Conservation (phyloP, 2,329 filamentous ascomycete species). For the Endoconidiophora polonica region DNA sequence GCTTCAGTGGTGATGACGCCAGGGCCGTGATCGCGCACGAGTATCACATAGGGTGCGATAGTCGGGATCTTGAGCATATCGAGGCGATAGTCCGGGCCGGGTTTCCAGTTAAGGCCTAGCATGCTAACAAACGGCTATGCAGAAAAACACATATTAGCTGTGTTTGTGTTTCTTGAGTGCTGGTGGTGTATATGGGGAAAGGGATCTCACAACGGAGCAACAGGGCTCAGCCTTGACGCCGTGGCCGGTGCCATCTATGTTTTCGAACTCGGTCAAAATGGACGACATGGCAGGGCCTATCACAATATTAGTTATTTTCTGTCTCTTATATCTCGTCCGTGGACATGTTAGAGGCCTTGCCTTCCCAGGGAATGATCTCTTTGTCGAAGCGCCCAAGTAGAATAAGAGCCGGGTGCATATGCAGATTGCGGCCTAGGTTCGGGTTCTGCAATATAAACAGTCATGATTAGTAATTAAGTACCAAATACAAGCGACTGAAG, state of each 20-base stretch:
- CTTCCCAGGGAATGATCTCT: conserved; percentile 53
- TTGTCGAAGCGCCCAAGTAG: conserved; percentile 49
- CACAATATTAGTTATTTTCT: background rate
- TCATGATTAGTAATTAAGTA: background rate
- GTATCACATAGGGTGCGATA: conserved; percentile 42
- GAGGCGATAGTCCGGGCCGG: conserved; percentile 7
- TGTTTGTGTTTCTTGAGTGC: background rate
- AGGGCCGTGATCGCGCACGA: conserved; percentile 55
- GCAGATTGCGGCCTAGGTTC: conserved; percentile 66
- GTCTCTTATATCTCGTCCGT: too few species aligned
- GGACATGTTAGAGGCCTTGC: conserved; percentile 16
- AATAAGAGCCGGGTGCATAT: conserved; percentile 58
- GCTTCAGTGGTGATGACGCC: conserved; percentile 62
- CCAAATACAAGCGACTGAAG: background rate
- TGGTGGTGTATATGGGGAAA: background rate
- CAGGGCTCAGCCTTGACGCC: conserved; percentile 67
- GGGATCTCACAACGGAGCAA: conserved; percentile 43
- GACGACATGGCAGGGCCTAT: conserved; percentile 62
- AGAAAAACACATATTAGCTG: background rate
- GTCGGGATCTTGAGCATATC: conserved; percentile 11
- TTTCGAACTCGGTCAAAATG: conserved; percentile 60
- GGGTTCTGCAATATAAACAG: conserved; percentile 36
- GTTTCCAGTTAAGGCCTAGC: background rate
- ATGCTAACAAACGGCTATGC: background rate
- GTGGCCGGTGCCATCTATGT: conserved; percentile 65